Evolutionary conservation across 2,329 filamentous ascomycete species (phyloP), one percentile per base, ranked within the genome.

Genomic region (Venturia carpophila): DNA sequence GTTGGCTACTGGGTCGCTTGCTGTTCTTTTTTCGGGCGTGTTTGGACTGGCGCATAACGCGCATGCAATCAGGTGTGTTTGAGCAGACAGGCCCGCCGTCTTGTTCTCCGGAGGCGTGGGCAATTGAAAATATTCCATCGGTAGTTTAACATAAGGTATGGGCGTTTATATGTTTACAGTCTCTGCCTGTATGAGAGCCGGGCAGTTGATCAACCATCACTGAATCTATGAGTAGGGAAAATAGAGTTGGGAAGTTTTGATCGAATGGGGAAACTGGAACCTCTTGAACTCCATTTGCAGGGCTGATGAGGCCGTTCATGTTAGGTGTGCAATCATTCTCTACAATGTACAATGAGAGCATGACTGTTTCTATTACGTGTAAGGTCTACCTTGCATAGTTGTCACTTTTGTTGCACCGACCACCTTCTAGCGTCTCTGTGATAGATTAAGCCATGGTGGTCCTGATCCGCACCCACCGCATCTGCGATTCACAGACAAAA

Each of bases 171-270:
- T n/a, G 10, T 37, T n/a, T 58, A n/a, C 27, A 34, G 30, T 55
- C 52, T 27, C 30, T n/a, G 17, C 52, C 7, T 4, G 3, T 58
- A 37, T 58, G 30, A 3, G 52, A 15, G 21, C 3, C 19, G 52
- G 52, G 27, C 52, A 58, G 27, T 27, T n/a, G 19, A 37, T 10
- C 10, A 58, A 37, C 52, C 37, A 58, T 58, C 30, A 37, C 30
- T 58, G 30, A 58, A 58, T 58, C 15, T 58, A 56, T n/a, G 52
- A 58, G 52, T 15, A 37, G 30, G 52, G 52, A 58, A 58, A 58
- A 58, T 37, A 58, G 9, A 37, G 30, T 37, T 27, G 21, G 47
- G 47, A 52, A 27, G 24, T 27, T 2, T 27, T 52, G 24, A 21
- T 7, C 21, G 13, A 27, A 10, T 3, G 7, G 24, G 49, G 13